Percentiles rank a stretch among this genome's conserved stretches.
Conservation (phyloP, 2,329 filamentous ascomycete species). For the Zymoseptoria passerinii region DNA sequence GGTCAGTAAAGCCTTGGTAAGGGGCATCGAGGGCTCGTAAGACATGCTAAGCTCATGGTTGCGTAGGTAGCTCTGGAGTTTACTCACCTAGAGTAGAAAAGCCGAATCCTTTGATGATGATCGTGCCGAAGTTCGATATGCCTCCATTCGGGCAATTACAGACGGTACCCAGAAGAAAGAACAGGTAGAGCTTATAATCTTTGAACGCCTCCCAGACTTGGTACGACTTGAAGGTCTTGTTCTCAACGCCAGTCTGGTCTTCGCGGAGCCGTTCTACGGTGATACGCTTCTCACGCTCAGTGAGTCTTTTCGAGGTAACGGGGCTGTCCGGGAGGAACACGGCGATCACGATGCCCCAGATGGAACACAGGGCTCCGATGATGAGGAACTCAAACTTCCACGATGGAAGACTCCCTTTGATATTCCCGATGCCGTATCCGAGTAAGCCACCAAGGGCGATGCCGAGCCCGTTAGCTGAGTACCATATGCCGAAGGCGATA, state of each 20-base stretch:
- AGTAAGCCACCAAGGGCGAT: slow-evolving; percentile 51
- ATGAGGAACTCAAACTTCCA: slow-evolving; percentile 63
- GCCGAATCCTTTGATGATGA: slow-evolving; percentile 52
- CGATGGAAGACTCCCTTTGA: slow-evolving; percentile 46
- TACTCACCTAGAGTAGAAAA: slow-evolving; percentile 38
- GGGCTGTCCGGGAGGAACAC: slow-evolving; percentile 37
- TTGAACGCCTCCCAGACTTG: slow-evolving; percentile 50
- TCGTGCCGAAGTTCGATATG: slow-evolving; percentile 50
- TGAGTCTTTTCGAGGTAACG: slow-evolving; percentile 46
- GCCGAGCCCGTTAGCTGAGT: slow-evolving; percentile 50
- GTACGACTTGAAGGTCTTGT: slow-evolving; percentile 44
- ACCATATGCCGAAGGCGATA: slow-evolving; percentile 52
- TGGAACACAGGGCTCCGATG: slow-evolving; percentile 47
- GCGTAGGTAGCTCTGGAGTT: not conserved
- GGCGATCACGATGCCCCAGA: slow-evolving; percentile 51
- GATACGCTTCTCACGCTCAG: slow-evolving; percentile 44
- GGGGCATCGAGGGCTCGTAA: not conserved
- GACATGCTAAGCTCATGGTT: not conserved
- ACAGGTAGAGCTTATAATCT: slow-evolving; percentile 53
- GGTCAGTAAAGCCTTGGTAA: not conserved
- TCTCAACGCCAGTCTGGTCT: slow-evolving; percentile 51
- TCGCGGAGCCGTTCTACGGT: slow-evolving; percentile 47
- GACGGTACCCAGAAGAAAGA: slow-evolving; percentile 45
- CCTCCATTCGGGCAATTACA: slow-evolving; percentile 50
- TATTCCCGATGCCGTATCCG: slow-evolving; percentile 54